phyloP scores from a whole-genome alignment of 805 yeast species.

The Schwanniomyces occidentalis region DNA sequence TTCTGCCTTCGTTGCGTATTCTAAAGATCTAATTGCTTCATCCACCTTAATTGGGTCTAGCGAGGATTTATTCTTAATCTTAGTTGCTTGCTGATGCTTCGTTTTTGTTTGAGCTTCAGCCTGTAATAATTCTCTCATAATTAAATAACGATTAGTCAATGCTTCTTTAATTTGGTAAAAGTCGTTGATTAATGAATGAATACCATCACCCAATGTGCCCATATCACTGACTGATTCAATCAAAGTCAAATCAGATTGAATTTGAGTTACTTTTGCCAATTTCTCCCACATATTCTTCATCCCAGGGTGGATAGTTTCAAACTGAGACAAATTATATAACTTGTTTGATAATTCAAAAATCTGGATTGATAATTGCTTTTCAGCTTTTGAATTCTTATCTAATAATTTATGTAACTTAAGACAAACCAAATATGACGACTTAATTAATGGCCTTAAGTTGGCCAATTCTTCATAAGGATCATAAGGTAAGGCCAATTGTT shows the following conservation, averaged over 20 bases:
- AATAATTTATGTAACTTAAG: constrained; percentile 52
- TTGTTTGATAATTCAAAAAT: constrained; percentile 49
- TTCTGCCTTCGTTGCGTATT: constrained; percentile 74
- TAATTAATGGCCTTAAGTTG: constrained; percentile 82
- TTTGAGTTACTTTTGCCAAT: constrained; percentile 64
- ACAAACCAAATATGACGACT: constrained; percentile 63
- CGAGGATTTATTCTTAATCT: constrained; percentile 67
- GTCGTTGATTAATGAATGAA: constrained; percentile 65
- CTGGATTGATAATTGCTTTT: constrained; percentile 50
- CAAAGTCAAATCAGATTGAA: constrained; percentile 75
- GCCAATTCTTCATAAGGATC: constrained; percentile 83
- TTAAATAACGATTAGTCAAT: constrained; percentile 83
- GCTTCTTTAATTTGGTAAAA: constrained; percentile 90
- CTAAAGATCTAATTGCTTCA: constrained; percentile 79
- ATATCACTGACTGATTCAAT: constrained; percentile 68
- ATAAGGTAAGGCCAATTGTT: constrained; percentile 88
- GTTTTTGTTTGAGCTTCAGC: constrained; percentile 74
- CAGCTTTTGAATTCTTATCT: constrained; percentile 58
- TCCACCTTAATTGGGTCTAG: constrained; percentile 88
- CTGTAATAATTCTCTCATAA: constrained; percentile 83
- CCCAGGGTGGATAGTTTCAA: constrained; percentile 57
- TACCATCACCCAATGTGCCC: constrained; percentile 76
- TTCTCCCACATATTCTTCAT: constrained; percentile 79
- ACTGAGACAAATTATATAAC: constrained; percentile 38
- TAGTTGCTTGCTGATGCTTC: constrained; percentile 70